Evolutionary conservation across 2,329 filamentous ascomycete genomes (phyloP), one percentile per base, ranked within the genome.

Genomic region (Colletotrichum lentis): DNA sequence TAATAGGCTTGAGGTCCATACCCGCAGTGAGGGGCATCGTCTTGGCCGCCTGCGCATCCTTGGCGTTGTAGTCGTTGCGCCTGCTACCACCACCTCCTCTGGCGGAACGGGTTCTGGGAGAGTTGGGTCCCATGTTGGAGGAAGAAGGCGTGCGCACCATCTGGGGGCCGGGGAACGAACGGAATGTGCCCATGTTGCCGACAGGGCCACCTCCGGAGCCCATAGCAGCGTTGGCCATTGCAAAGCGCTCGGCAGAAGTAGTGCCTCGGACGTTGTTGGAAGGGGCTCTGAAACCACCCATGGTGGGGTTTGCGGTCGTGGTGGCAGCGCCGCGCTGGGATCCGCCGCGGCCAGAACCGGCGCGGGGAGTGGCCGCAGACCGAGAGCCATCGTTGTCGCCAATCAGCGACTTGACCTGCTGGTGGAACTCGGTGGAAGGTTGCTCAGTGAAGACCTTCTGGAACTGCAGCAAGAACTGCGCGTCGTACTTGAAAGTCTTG

Each of bases 391-490:
- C 89, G 44, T 84, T 84, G 72, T 97, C 94, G 66, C 95, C 95
- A 72, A 99, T 90, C 79, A 83, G 91, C 85, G 81, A 91, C 90
- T 86, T 95, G 86, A 99, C 90, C 76, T 96, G 94, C 72, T 90
- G 86, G 76, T 96, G 92, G 88, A 97, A 99, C 76, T 98, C 95
- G 50, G 94, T 80, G 0, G 94, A 97, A 16, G 96, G 96, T 82
- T 97, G 96, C 84, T 99, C 96, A 71, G 93, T 96, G 82, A 97
- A 99, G 22, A 97, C 93, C 74, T 88, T 88, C 82, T 97, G 93
- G 85, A 99, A 99, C 77, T 99, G 96, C 37, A 99, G 85, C 81
- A 99, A 83, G 84, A 99, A 99, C 74, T 91, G 90, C 75, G 94
- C 92, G 81, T 98, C 94, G 80, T 99, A 99, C 79, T 96, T 94